Base-by-base conservation (phyloP, 129 eudicot species). In the Centrapalus pauciflorus region DNA sequence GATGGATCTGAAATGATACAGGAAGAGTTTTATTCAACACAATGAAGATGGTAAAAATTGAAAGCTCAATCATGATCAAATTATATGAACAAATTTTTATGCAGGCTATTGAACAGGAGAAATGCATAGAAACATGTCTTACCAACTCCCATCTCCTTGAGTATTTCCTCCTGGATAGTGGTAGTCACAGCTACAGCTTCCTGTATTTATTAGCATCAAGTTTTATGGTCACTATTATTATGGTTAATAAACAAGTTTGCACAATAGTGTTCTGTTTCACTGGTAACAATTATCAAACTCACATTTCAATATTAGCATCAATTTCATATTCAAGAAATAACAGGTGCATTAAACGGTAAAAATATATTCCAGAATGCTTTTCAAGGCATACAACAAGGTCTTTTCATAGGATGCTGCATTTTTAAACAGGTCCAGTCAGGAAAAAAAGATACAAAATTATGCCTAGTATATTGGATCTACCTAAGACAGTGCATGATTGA, bases 181-280 rank as follows among this genome's bases (percentile, higher is more conserved):
- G 91, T 92, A 55, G 98, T 92, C 64, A 88, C 82, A 66, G 98
- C 96, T 71, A 92, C 96, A 76, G 98, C 85, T 81, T 92, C 96
- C 96, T 92, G 95, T 74, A 75, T 49, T 65, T n/a, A 58, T 55
- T 7, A 16, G 34, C 14, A 9, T 52, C 40, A 19, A 33, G 41
- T 43, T 58, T 35, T 10, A 7, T 40, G 20, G 13, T 48, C n/a
- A 19, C 0, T 52, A 56, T 32, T 30, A 14, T 28, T 9, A 26
- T 49, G 61, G 19, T 33, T 3, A 20, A 26, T 8, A 19, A 11
- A 14, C 7, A 35, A 26, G 6, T 24, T 27, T 26, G 26, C 16
- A 43, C 26, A 67, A 9, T 2, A 20, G 25, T 38, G 32, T n/a
- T 67, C 50, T 21, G 34, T 13, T 51, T 25, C 52, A 34, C 61